Conservation (phyloP, 2,329 filamentous ascomycete species). For the Sclerotinia glacialis region DNA sequence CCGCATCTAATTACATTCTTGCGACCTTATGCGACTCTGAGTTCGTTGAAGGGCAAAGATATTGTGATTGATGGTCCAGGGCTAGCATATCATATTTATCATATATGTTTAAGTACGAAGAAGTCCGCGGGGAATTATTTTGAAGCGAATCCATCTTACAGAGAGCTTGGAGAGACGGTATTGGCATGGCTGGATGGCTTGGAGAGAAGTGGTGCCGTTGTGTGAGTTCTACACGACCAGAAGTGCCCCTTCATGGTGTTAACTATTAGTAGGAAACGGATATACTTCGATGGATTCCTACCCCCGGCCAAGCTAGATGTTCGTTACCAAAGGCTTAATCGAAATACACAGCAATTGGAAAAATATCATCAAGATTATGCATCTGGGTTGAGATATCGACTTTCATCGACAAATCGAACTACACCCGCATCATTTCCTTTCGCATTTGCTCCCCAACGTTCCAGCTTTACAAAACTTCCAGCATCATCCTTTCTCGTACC, state of each 20-base stretch:
- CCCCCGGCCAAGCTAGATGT: conserved; percentile 47
- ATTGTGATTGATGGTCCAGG: conserved; percentile 74
- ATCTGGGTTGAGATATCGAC: conserved; percentile 24
- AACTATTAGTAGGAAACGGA: conserved; percentile 51
- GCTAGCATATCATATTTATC: conserved; percentile 70
- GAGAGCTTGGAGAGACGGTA: conserved; percentile 57
- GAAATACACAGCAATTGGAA: conserved; percentile 32
- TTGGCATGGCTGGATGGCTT: conserved; percentile 63
- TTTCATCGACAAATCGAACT: conserved; percentile 14
- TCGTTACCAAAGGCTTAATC: conserved; percentile 32
- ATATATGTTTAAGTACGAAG: conserved; percentile 49
- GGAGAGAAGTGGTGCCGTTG: conserved; percentile 50
- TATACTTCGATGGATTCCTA: conserved; percentile 85
- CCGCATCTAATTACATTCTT: conserved; percentile 54
- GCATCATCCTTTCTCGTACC: conserved; percentile 70
- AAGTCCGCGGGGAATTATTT: conserved; percentile 46
- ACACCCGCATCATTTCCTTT: conserved; percentile 25
- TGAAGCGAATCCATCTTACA: conserved; percentile 58
- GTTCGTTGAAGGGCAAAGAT: conserved; percentile 43
- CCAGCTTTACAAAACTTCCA: conserved; percentile 39
- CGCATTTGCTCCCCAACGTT: conserved; percentile 28
- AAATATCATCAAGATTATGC: conserved; percentile 31
- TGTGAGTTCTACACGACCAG: conserved; percentile 48
- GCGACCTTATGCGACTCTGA: conserved; percentile 49
- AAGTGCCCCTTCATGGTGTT: conserved; percentile 15